Base-by-base conservation (phyloP, 306 rosid species). In the Vigna hirtella region DNA sequence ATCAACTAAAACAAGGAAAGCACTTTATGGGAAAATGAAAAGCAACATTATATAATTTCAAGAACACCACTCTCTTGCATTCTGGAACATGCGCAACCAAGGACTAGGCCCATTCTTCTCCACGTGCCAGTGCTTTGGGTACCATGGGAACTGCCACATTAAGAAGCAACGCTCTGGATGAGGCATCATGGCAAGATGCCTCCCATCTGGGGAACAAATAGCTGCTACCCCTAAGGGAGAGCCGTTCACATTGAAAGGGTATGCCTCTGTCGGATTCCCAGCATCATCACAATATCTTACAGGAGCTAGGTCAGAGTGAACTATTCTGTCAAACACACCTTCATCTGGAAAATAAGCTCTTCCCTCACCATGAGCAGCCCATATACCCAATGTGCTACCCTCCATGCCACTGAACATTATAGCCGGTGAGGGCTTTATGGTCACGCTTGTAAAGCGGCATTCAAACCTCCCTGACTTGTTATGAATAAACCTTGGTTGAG, bases 151-250 rank as follows among this genome's bases (percentile, higher is more conserved):
- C 80, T 93, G 97, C 96, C 98, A 93, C 98, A 93, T 93, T 66
- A 93, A 75, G 86, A 93, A 93, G 90, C 98, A 91, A 47, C 98
- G 95, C 78, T 93, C 98, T 1, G 97, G 98, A 82, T 93, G 98
- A 86, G 98, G 98, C 98, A 93, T 93, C 93, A 93, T 90, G 52
- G 97, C 98, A 61, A 93, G 93, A 85, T 93, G 98, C 82, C 98
- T 82, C 52, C 98, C 98, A 72, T 94, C 90, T 8, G 94, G 96
- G 16, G 98, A 94, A 82, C 98, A 94, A 81, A 94, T 89, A 49
- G 97, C 97, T 0, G 96, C 97, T 52, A 94, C 74, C 45, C 97
- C 98, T n/a, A 91, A 79, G 5, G 98, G 94, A 73, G 98, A 94
- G 59, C 97, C 98, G 72, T 91, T 94, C 57, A 84, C 67, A 82